Evolutionary conservation across 1,284 basidiomycete genomes (phyloP), one percentile per base, ranked within the genome.

Genomic region (Leccinum glutinopallens): DNA sequence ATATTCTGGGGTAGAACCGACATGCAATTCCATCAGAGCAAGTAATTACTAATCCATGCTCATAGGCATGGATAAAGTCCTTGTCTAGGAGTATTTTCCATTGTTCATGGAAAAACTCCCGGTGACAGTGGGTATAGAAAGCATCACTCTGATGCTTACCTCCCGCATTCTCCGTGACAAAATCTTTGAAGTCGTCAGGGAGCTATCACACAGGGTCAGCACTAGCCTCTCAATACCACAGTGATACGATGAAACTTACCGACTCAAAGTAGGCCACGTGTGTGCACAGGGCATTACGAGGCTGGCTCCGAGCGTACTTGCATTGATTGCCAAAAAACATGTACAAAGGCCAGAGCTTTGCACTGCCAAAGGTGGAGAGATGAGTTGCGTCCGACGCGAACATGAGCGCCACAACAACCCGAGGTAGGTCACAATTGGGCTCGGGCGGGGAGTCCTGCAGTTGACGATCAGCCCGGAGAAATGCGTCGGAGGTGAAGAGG

Each of bases 381-480:
- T 74, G 70, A 3, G 71, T 76, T 2, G 67, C 29, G 62, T 79
- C 76, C 0, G 74, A 79, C 68, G 72, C 74, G 5, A 77, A 57
- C 72, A 77, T 76, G 2, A 77, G 32, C 41, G 0, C 37, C 37
- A 37, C 37, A 13, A 37, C 37, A 37, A 37, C 37, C 13, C 37
- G 37, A 37, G 37, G 37, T 37, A 37, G 37, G 37, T 51, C 49
- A 25, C 49, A 51, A 13, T 51, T 51, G 22, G 49, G 49, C n/a
- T 51, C 49, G 12, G 49, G 22, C 13, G 22, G 49, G 19, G 49
- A 51, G 22, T 51, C 49, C 8, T 51, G 49, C 19, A 51, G 22
- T n/a, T 51, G 22, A 25, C 19, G 49, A 51, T 51, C 10, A 8
- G 46, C 46, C 39, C 15, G 39, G 39, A 49, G 46, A 22, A 49